phyloP scores from a whole-genome alignment of 2,329 filamentous ascomycete species.

The Arthrobotrys megalospora region DNA sequence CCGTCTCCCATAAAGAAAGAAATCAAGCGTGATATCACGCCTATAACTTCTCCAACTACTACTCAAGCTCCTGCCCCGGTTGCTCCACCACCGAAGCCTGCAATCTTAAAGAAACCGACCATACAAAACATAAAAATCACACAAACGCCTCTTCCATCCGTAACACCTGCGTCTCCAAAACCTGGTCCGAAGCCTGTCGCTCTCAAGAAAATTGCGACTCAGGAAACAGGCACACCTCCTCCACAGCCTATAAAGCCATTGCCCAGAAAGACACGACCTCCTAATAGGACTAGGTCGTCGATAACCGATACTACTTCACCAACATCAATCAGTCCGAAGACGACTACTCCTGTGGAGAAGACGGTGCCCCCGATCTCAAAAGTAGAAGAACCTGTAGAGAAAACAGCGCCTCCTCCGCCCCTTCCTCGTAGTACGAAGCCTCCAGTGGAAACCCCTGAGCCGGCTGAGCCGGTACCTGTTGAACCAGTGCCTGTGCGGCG shows the following conservation, averaged over 20 bases:
- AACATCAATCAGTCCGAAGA: constrained; percentile 26
- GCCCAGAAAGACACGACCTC: constrained; percentile 35
- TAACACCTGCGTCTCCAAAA: constrained; percentile 22
- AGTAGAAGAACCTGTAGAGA: constrained; percentile 18
- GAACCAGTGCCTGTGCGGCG: constrained; percentile 16
- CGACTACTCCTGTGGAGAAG: constrained; percentile 27
- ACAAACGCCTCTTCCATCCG: constrained; percentile 14
- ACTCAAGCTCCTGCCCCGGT: constrained; percentile 10
- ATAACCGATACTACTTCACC: constrained; percentile 23
- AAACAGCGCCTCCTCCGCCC: constrained; percentile 38
- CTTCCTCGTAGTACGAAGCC: constrained; percentile 34
- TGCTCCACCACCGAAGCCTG: constrained; percentile 48
- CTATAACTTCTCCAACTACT: neutral
- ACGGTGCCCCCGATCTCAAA: neutral
- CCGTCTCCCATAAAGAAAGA: constrained; percentile 56
- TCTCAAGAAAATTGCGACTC: constrained; percentile 30
- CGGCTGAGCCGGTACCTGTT: neutral
- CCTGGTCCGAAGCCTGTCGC: constrained; percentile 41
- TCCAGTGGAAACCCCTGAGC: constrained; percentile 9
- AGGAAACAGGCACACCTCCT: constrained; percentile 54
- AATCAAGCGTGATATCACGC: constrained; percentile 41
- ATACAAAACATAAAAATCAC: constrained; percentile 49
- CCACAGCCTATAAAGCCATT: constrained; percentile 54
- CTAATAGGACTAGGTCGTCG: constrained; percentile 23
- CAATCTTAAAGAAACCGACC: constrained; percentile 46